These are phyloP conservation scores for Botrytis fabae DNA, from an alignment of 2,329 filamentous ascomycete genomes.

Conservation along the genomic window DNA sequence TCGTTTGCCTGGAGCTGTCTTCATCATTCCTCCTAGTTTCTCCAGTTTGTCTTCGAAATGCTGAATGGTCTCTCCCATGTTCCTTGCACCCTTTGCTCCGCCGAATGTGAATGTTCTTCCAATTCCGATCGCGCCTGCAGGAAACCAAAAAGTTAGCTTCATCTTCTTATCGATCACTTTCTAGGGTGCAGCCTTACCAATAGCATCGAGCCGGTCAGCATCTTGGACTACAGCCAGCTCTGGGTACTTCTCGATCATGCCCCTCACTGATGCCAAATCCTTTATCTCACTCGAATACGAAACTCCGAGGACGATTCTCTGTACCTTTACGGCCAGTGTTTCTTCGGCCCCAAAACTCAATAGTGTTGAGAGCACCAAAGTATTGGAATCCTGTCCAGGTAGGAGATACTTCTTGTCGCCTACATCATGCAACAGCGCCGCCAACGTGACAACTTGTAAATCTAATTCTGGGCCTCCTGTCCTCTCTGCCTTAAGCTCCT, in stretches of 20 bases:
- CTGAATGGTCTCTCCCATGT: constrained; percentile 64
- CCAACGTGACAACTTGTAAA: constrained; percentile 54
- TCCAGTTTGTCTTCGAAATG: constrained; percentile 82
- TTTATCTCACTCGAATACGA: constrained; percentile 76
- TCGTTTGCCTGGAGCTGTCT: constrained; percentile 56
- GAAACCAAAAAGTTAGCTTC: not conserved
- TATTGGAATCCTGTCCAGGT: constrained; percentile 56
- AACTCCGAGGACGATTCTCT: constrained; percentile 74
- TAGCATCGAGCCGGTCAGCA: constrained; percentile 88
- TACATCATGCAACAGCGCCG: constrained; percentile 83
- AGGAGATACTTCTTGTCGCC: constrained; percentile 60
- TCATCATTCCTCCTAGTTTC: constrained; percentile 62
- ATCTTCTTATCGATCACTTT: not conserved
- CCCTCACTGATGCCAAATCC: constrained; percentile 58
- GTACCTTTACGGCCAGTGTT: constrained; percentile 65
- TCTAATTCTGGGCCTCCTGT: constrained; percentile 52
- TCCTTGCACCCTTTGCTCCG: constrained; percentile 58
- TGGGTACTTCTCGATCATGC: constrained; percentile 62
- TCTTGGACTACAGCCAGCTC: constrained; percentile 89
- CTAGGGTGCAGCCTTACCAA: constrained; percentile 43
- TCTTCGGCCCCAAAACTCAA: constrained; percentile 58
- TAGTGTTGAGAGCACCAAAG: constrained; percentile 59
- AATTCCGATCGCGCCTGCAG: constrained; percentile 73
- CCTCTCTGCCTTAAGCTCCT: constrained; percentile 33
- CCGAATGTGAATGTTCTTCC: constrained; percentile 77